phyloP scores from a whole-genome alignment of 2,329 filamentous ascomycete genomes.

The Exophiala sp. region DNA sequence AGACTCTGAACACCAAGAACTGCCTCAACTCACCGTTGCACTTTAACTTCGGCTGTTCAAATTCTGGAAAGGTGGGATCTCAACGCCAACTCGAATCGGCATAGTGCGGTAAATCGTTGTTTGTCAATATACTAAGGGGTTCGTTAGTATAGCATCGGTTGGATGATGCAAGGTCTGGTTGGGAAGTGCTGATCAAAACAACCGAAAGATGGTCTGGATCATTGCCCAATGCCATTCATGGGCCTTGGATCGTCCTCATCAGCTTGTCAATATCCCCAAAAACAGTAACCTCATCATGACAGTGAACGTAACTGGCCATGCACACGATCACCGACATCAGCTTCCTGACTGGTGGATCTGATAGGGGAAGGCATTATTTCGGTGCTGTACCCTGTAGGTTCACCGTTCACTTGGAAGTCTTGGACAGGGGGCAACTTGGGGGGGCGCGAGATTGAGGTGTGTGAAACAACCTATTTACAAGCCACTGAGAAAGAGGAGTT shows the following conservation, averaged over 20 bases:
- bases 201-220: conserved; percentile 3
- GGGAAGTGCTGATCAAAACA: conserved; percentile 6
- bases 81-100: conserved; percentile 3
- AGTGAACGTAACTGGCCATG: neutral
- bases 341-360: too few relatives aligned
- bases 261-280: neutral
- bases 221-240: neutral
- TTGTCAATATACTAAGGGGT: too few relatives aligned
- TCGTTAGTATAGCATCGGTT: neutral
- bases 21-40: conserved; percentile 5
- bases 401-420: too few relatives aligned
- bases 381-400: too few relatives aligned
- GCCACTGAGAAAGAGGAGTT: neutral
- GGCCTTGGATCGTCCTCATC: neutral
- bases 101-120: conserved; percentile 1
- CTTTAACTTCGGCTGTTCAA: conserved; percentile 1
- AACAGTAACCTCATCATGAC: neutral
- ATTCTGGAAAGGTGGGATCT: conserved; percentile 7
- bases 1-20: conserved; percentile 5
- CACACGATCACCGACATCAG: neutral
- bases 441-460: conserved; percentile 7
- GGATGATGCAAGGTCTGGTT: neutral
- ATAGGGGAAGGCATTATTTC: too few relatives aligned
- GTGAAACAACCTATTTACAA: conserved; percentile 15
- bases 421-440: neutral